Evolutionary conservation across 208 protist genomes (phyloP).

Genomic region (Naegleria lovaniensis): DNA sequence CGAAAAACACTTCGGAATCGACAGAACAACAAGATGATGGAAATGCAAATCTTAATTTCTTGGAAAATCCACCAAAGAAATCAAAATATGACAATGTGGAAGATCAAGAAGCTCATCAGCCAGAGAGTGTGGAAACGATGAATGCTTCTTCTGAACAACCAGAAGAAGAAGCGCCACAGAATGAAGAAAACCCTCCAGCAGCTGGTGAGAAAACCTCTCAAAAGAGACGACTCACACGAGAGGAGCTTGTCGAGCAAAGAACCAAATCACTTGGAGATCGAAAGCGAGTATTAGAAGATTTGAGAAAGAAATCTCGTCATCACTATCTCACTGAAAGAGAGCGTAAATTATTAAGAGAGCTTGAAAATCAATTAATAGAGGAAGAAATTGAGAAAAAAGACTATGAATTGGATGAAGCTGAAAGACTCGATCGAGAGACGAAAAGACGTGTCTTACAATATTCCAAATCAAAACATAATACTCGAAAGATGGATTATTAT

Average conservation of each 20-base stretch:
- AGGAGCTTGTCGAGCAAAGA: not conserved
- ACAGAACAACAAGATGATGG: not conserved
- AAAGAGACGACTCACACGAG: not conserved
- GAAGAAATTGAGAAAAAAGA: not conserved
- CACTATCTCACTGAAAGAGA: not conserved
- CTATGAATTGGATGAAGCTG: not conserved
- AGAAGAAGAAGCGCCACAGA: not conserved
- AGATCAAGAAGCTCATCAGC: not conserved
- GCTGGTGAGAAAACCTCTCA: not conserved
- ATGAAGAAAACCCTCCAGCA: not conserved
- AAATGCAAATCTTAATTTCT: not conserved
- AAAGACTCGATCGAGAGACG: not conserved
- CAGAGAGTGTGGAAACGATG: not conserved
- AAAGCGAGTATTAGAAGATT: not conserved
- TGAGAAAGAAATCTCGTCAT: not conserved
- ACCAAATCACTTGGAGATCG: not conserved
- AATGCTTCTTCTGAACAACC: not conserved
- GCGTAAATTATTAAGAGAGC: not conserved
- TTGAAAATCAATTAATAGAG: not conserved
- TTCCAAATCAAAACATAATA: not conserved
- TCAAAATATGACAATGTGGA: not conserved
- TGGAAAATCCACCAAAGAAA: not conserved
- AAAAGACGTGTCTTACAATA: not conserved
- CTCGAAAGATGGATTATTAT: not conserved
- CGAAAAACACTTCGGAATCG: not conserved